A percentile compares a stretch with the other conserved stretches of the same genome.
Conservation (phyloP, 768 basidiomycete genomes). For the Boletus patriciae region DNA sequence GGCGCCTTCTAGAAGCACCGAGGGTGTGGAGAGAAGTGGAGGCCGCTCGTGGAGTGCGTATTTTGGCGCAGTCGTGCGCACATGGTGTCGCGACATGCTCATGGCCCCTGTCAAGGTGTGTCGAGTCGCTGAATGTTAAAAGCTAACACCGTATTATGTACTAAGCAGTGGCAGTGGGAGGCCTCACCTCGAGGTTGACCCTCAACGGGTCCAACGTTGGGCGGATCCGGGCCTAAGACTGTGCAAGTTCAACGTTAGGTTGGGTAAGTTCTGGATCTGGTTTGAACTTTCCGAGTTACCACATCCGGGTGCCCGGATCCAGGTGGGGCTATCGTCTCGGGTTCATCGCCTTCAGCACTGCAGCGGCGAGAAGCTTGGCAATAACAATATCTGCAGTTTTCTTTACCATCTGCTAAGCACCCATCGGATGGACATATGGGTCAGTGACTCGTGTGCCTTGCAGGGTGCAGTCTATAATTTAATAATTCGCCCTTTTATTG, state of each 20-base stretch:
- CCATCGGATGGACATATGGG: not conserved
- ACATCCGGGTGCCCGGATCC: constrained; percentile 3
- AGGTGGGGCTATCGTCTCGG: constrained; percentile 2
- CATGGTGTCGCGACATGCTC: not conserved
- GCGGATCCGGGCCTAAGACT: not conserved
- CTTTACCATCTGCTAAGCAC: not conserved
- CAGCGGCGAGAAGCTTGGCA: not conserved
- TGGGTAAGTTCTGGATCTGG: constrained; percentile 8
- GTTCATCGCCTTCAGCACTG: constrained; percentile 17
- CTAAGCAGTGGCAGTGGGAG: not conserved
- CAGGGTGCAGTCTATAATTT: constrained; percentile 8
- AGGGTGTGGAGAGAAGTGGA: not conserved
- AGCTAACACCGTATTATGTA: not conserved
- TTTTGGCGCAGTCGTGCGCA: not conserved
- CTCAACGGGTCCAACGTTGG: not conserved
- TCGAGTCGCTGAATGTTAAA: not conserved
- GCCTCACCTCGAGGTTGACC: too few relatives aligned
- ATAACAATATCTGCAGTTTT: not conserved
- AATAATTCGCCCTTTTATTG: constrained; percentile 1
- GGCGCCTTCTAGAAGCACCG: not conserved
- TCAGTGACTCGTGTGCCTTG: not conserved
- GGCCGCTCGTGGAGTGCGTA: not conserved
- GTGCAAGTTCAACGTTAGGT: not conserved
- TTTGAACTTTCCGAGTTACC: constrained; percentile 1
- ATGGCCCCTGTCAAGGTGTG: too few relatives aligned